These are phyloP conservation scores for Rachicladosporium sp. DNA, from an alignment of 2,329 filamentous ascomycete species.

Conservation along the genomic window DNA sequence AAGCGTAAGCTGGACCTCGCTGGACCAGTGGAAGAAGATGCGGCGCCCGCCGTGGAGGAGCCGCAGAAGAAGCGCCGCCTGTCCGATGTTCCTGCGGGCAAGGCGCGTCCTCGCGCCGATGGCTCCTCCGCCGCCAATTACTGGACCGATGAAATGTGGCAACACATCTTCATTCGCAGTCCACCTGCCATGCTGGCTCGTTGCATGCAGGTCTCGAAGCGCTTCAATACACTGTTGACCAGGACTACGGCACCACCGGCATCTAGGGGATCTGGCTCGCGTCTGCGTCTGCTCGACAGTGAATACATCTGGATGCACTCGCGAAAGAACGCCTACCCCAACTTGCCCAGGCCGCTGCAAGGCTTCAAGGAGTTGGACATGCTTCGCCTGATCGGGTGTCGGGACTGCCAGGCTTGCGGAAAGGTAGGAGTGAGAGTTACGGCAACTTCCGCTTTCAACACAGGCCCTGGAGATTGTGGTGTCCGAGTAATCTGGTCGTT, in stretches of 20 bases:
- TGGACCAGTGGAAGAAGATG: conserved; percentile 5
- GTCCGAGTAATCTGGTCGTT: conserved; percentile 62
- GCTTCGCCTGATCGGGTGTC: conserved; percentile 57
- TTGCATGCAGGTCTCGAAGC: conserved; percentile 20
- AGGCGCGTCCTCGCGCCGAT: too few relatives aligned
- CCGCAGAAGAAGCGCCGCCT: conserved; percentile 14
- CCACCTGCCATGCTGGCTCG: conserved; percentile 21
- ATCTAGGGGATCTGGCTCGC: too few relatives aligned
- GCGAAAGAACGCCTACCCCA: conserved; percentile 51
- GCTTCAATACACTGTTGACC: conserved; percentile 19
- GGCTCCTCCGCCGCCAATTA: too few relatives aligned
- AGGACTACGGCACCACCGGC: not conserved
- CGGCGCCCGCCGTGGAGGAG: conserved; percentile 5
- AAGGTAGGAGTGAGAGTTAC: conserved; percentile 24
- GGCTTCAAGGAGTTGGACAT: conserved; percentile 59
- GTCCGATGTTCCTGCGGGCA: not conserved
- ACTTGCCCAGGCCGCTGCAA: conserved; percentile 56
- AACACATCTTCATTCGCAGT: conserved; percentile 21
- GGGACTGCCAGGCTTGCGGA: conserved; percentile 56
- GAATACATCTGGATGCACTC: conserved; percentile 60
- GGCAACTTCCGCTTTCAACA: conserved; percentile 37
- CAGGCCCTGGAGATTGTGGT: conserved; percentile 49
- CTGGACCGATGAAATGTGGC: conserved; percentile 17
- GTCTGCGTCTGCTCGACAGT: conserved; percentile 36
- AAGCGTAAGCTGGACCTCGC: conserved; percentile 20